Evolutionary conservation across 352 stramenopile genomes (phyloP).

Genomic region (Pythium rishiriense): DNA sequence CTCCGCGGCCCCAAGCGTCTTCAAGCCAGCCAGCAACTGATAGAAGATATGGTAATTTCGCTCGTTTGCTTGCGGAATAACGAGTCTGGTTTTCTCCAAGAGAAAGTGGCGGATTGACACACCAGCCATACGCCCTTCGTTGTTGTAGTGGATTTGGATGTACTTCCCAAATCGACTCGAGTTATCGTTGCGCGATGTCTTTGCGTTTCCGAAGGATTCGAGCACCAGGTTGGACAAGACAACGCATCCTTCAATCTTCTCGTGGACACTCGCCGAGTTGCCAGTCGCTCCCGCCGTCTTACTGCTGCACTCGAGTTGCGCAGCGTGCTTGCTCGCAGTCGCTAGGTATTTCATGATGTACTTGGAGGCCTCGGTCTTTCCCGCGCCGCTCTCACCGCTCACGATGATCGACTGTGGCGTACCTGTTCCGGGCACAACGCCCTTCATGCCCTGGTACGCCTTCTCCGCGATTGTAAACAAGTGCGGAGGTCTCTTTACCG

Average conservation of each 20-base stretch:
- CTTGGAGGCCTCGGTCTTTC: conserved; percentile 95
- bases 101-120: conserved; percentile 82
- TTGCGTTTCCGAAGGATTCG: conserved; percentile 86
- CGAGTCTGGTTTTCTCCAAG: conserved; percentile 76
- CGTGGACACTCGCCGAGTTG: conserved; percentile 39
- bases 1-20: conserved; percentile 27
- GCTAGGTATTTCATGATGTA: conserved; percentile 91
- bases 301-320: conserved; percentile 10
- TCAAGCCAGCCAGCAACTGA: conserved; percentile 59
- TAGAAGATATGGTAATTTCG: conserved; percentile 89
- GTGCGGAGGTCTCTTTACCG: conserved; percentile 50
- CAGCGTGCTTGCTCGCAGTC: conserved; percentile 65
- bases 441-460: conserved; percentile 74
- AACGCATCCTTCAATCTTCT: conserved; percentile 83
- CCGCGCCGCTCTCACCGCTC: conserved; percentile 91
- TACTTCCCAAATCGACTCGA: conserved; percentile 92
- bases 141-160: conserved; percentile 85
- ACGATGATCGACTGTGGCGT: conserved; percentile 93
- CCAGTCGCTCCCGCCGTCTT: conserved; percentile 15
- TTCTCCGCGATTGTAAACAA: conserved; percentile 83
- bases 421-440: conserved; percentile 45
- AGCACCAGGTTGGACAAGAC: conserved; percentile 82
- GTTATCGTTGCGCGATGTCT: conserved; percentile 88
- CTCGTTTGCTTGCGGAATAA: conserved; percentile 67
- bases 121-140: conserved; percentile 66